A percentile compares a stretch with the other conserved stretches of the same genome.
Conservation (phyloP, 257 asterid genomes). For the Buddleja alternifolia region DNA sequence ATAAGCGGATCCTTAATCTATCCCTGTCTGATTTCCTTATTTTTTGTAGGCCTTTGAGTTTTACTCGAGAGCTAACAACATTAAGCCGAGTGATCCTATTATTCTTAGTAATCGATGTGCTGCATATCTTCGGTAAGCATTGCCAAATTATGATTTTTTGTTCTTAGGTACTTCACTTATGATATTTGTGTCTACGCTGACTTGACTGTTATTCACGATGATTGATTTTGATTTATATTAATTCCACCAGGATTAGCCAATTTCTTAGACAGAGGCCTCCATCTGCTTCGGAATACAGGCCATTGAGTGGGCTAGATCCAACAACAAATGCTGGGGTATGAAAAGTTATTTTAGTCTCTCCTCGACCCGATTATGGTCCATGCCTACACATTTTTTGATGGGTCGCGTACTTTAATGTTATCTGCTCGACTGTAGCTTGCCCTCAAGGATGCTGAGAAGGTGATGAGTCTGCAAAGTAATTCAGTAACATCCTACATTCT, state of each 20-base stretch:
- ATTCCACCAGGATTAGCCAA: conserved; percentile 62
- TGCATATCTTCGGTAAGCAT: conserved; percentile 76
- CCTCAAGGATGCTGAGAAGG: conserved; percentile 88
- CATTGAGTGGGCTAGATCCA: conserved; percentile 90
- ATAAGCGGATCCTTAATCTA: no score
- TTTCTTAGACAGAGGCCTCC: conserved; percentile 79
- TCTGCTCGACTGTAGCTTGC: conserved; percentile 67
- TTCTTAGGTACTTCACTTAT: neutral
- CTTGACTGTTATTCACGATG: conserved; percentile 14
- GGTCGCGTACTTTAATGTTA: conserved; percentile 11
- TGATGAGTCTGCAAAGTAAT: conserved; percentile 53
- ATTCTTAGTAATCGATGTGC: conserved; percentile 84
- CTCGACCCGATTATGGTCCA: neutral
- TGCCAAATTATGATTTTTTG: neutral
- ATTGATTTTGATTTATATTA: conserved; percentile 15
- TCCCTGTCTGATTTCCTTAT: no score
- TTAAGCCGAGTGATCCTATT: conserved; percentile 68
- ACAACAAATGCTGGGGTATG: conserved; percentile 91
- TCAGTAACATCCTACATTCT: conserved; percentile 60
- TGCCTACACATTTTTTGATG: conserved; percentile 8
- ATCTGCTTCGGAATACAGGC: conserved; percentile 75
- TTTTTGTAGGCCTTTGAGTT: conserved; percentile 66
- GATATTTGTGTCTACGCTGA: conserved; percentile 4
- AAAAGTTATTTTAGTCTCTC: conserved; percentile 3
- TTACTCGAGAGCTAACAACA: conserved; percentile 77